phyloP scores from a whole-genome alignment of 148 eudicot species.

The Persicaria tinctoria region DNA sequence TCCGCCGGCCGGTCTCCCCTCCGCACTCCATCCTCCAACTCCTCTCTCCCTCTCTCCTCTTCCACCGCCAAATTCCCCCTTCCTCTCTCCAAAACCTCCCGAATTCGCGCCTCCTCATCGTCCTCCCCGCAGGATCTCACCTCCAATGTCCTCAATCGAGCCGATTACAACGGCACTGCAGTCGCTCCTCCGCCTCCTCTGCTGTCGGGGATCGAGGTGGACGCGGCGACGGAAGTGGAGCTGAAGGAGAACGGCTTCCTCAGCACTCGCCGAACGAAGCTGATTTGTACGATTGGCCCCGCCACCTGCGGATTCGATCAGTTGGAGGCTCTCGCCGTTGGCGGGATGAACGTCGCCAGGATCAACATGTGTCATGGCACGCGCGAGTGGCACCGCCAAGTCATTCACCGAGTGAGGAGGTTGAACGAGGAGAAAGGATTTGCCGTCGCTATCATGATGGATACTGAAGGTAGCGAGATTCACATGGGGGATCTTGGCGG shows the following conservation, averaged over 20 bases:
- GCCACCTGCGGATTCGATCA: constrained; percentile 64
- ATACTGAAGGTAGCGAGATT: constrained; percentile 98
- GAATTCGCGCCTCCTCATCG: constrained; percentile 2
- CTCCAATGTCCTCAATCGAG: too few species aligned
- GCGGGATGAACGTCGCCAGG: constrained; percentile 92
- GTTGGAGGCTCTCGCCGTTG: constrained; percentile 82
- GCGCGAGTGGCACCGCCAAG: constrained; percentile 72
- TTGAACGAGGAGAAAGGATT: constrained; percentile 85
- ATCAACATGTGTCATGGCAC: constrained; percentile 96
- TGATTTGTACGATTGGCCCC: constrained; percentile 73
- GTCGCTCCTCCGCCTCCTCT: constrained; percentile 3
- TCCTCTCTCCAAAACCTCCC: constrained; percentile 10
- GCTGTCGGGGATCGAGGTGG: constrained; percentile 51
- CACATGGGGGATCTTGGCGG: constrained; percentile 99
- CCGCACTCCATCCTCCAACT: constrained; percentile 18
- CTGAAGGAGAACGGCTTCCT: constrained; percentile 89
- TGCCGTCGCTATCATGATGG: constrained; percentile 97
- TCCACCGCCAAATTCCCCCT: constrained; percentile 15
- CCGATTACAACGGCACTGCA: constrained; percentile 11
- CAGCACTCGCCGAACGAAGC: constrained; percentile 79
- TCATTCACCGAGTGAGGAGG: constrained; percentile 64
- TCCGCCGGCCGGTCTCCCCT: constrained; percentile 16
- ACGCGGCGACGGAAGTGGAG: constrained; percentile 78
- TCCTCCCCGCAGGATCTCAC: too few species aligned
- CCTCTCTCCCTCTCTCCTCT: constrained; percentile 5